phyloP scores from a whole-genome alignment of 257 asterid species.

The Cordia subcordata region DNA sequence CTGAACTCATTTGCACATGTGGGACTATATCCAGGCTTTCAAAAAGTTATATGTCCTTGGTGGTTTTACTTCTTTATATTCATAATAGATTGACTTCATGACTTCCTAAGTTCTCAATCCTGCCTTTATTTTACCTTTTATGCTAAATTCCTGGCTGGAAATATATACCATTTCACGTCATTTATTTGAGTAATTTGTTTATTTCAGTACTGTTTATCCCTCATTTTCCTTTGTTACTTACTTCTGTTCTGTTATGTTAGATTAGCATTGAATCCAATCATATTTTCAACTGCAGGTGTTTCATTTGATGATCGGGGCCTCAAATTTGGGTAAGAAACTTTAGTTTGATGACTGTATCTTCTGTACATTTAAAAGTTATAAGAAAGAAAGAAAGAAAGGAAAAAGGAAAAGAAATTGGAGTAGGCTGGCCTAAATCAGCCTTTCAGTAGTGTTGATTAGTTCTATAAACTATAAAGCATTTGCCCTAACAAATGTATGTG shows the following conservation, averaged over 20 bases:
- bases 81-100: too few relatives aligned
- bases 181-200: too few relatives aligned
- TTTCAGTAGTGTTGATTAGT: background rate
- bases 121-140: too few relatives aligned
- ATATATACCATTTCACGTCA: too few relatives aligned
- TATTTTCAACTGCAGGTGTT: slow-evolving; percentile 65
- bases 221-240: background rate
- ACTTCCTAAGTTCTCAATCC: too few relatives aligned
- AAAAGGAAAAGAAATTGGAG: too few relatives aligned
- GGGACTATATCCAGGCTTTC: too few relatives aligned
- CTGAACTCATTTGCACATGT: too few relatives aligned
- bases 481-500: background rate
- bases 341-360: background rate
- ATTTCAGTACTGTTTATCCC: background rate
- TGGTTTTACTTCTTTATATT: too few relatives aligned
- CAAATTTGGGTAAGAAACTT: slow-evolving; percentile 70
- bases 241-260: background rate
- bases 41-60: too few relatives aligned
- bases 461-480: background rate
- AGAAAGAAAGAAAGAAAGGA: too few relatives aligned
- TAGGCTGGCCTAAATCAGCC: background rate
- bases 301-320: slow-evolving; percentile 86
- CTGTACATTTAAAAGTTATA: background rate
- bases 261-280: background rate
- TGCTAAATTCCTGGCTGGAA: too few relatives aligned